Base-by-base conservation (phyloP, 495 filamentous ascomycete genomes). In the Neurospora discreta region DNA sequence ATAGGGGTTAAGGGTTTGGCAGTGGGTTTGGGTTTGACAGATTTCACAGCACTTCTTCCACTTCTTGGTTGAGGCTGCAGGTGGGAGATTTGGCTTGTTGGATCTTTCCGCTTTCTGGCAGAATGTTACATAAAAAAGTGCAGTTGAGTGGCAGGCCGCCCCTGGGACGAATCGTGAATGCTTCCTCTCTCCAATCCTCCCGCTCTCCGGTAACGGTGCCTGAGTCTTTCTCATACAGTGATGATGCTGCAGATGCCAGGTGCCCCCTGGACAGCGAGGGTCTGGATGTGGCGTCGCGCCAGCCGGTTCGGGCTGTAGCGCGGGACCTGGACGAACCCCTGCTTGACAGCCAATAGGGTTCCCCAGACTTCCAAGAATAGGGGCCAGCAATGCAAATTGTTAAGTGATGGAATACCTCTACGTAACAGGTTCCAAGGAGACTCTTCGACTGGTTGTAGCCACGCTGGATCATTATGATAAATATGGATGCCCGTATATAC, bases 41-140 rank as follows among this genome's bases (percentile, higher is more conserved):
- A 15, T 58, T 58, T 30, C 46, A 58, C 44, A 58, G 46, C 46
- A 58, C 46, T 15, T 58, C 44, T 52, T n/a, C n/a, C n/a, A n/a
- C n/a, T n/a, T 69, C 33, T 46, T 26, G 26, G 69, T 46, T 70
- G 69, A 30, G 16, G 69, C 23, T 43, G 69, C 18, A 52, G 39
- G n/a, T 20, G 52, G 18, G 52, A 43, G n/a, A 68, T 46, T 52
- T 52, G 44, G 39, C 30, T 60, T 60, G 30, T 52, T 68, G 68
- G 67, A 68, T 72, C 58, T 69, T 72, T 72, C 58, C 70, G n/a
- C 36, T 71, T 69, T 40, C 20, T 69, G 36, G 60, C 23, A 36
- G 7, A 11, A 18, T 6, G 16, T 39, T 39, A 58, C 46, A 15
- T 26, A 58, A 58, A 58, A 23, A 26, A 58, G 46, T 58, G 26